These are phyloP conservation scores for Alternaria metachromatica DNA, from an alignment of 2,329 filamentous ascomycete genomes.

Conservation along the genomic window DNA sequence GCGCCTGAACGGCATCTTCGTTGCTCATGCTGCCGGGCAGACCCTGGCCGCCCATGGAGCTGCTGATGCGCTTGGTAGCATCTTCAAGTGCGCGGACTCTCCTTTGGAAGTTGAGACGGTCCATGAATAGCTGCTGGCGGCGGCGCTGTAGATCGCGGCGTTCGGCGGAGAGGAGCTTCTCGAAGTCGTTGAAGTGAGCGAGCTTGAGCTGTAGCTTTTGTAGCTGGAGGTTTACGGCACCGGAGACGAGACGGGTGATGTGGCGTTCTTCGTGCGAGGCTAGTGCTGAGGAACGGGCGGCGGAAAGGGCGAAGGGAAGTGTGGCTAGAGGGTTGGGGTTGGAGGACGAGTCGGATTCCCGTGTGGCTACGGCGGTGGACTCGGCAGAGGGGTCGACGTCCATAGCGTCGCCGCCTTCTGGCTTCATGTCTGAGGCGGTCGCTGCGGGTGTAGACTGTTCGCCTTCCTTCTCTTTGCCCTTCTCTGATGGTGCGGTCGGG, in stretches of 20 bases:
- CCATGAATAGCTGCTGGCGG: slow-evolving; percentile 90
- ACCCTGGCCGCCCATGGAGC: slow-evolving; percentile 38
- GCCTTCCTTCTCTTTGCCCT: slow-evolving; percentile 68
- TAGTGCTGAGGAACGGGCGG: slow-evolving; percentile 83
- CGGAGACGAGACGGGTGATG: slow-evolving; percentile 91
- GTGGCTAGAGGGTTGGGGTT: slow-evolving; percentile 64
- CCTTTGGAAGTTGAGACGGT: slow-evolving; percentile 88
- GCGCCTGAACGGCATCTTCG: slow-evolving; percentile 43
- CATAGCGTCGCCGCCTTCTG: slow-evolving; percentile 64
- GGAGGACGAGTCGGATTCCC: slow-evolving; percentile 19
- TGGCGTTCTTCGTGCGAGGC: slow-evolving; percentile 96
- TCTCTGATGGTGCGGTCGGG: slow-evolving; percentile 50
- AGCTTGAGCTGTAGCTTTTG: slow-evolving; percentile 96
- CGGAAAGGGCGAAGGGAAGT: slow-evolving; percentile 83
- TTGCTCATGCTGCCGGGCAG: slow-evolving; percentile 39
- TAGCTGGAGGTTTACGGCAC: slow-evolving; percentile 90
- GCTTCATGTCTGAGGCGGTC: slow-evolving; percentile 57
- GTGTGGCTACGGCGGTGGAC: slow-evolving; percentile 50
- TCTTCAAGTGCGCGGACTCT: slow-evolving; percentile 84
- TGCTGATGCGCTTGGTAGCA: slow-evolving; percentile 62
- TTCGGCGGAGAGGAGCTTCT: slow-evolving; percentile 88
- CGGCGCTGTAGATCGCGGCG: slow-evolving; percentile 90
- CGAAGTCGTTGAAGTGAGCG: slow-evolving; percentile 95
- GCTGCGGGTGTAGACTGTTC: slow-evolving; percentile 55
- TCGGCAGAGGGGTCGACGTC: slow-evolving; percentile 61